Conservation (phyloP, 768 basidiomycete genomes). For the Mycena olivaceomarginata region DNA sequence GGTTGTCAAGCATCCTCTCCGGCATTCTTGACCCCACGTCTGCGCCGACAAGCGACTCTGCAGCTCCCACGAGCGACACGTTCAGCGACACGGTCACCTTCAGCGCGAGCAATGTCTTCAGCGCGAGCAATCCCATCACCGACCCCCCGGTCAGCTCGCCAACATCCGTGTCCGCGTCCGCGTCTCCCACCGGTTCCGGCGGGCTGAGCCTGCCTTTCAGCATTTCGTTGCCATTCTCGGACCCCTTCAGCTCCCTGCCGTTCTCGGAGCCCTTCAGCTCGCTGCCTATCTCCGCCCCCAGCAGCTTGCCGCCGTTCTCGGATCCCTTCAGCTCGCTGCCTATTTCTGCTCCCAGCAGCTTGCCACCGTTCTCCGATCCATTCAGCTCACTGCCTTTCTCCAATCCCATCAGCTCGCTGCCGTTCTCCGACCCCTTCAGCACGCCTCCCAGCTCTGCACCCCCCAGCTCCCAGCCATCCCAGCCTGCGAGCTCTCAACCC, state of each 20-base stretch:
- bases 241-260: not conserved
- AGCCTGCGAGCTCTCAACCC: not conserved
- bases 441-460: not conserved
- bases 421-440: not conserved
- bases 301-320: too few relatives aligned
- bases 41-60: not conserved
- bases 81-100: slow-evolving; percentile 18
- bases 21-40: not conserved
- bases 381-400: not conserved
- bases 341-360: not conserved
- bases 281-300: too few relatives aligned
- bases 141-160: not conserved
- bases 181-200: too few relatives aligned
- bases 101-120: slow-evolving; percentile 23
- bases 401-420: not conserved
- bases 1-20: not conserved
- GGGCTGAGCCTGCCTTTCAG: slow-evolving; percentile 6
- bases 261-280: too few relatives aligned
- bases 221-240: not conserved
- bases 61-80: not conserved
- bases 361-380: not conserved
- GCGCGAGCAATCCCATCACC: slow-evolving; percentile 18
- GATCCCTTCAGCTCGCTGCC: not conserved
- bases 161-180: not conserved
- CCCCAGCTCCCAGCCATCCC: not conserved